Base-by-base conservation (phyloP, 345 rosid species). In the Ceriops zippeliana region DNA sequence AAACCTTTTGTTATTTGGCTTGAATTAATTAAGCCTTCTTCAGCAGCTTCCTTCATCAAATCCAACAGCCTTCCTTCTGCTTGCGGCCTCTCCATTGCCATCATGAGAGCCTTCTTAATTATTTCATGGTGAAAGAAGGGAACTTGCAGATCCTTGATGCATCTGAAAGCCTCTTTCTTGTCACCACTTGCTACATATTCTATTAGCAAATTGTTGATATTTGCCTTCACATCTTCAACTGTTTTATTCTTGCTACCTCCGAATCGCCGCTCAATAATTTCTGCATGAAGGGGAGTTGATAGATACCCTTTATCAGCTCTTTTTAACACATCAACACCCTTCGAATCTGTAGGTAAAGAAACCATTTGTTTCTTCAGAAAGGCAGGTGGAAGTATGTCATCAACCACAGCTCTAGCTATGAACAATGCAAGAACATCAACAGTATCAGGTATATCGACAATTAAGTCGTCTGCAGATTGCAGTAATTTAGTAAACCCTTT, bases 61-160 rank as follows among this genome's bases (percentile, higher is more conserved):
- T 85, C 92, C 0, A 89, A 76, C 35, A 92, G 75, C 62, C 66
- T 67, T 10, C 34, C 84, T 81, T 92, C 86, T 9, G 87, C 86
- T 59, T 80, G 83, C 1, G 16, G 82, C 74, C 81, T 86, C 66
- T 92, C 97, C 88, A 92, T 87, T 19, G 92, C 92, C 88, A 92
- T 86, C 19, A 81, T 71, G 62, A 92, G 69, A 0, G 91, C 86
- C n/a, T 87, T 75, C 64, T 89, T 89, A 56, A 92, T 87, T 62
- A 92, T 88, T 81, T 92, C 97, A 62, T 92, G 97, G 61, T 92
- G 96, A 52, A 89, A 92, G 81, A 86, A 92, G 1, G 93, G 89
- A 65, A 92, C 97, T 70, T 88, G 83, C 78, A 92, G 66, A 32
- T 86, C 97, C 69, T 86, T 89, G 71, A 88, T 86, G 79, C 96